A percentile compares a stretch with the other conserved stretches of the same genome.
phyloP scores from a whole-genome alignment of 257 asterid species.

The Henckelia pumila region DNA sequence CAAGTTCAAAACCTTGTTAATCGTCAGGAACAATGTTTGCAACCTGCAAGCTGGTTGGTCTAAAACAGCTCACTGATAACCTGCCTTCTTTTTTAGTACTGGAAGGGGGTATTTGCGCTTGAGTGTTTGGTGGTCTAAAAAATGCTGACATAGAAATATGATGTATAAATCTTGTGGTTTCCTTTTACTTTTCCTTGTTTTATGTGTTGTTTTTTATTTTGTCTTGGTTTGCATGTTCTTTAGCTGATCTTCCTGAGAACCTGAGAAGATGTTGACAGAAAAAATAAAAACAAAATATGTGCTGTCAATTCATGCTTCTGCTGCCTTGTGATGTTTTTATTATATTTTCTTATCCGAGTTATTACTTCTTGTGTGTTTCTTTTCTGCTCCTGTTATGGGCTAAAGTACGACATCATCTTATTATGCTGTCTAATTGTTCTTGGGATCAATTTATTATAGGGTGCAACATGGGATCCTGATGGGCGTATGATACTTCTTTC shows the following conservation, averaged over 20 bases:
- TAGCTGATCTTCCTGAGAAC: neutral
- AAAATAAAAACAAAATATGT: neutral
- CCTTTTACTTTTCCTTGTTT: neutral
- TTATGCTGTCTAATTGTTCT: constrained; percentile 16
- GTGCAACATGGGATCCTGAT: constrained; percentile 98
- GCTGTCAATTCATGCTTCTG: constrained; percentile 17
- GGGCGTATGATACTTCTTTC: constrained; percentile 80
- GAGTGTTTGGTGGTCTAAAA: neutral
- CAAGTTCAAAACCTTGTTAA: constrained; percentile 1
- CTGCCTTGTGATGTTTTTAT: constrained; percentile 1
- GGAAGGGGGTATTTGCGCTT: neutral
- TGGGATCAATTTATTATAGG: constrained; percentile 43
- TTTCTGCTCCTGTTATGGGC: constrained; percentile 12
- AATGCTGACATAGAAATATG: constrained; percentile 4
- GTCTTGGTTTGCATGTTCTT: constrained; percentile 12
- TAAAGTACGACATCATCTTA: constrained; percentile 10
- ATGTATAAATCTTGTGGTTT: neutral
- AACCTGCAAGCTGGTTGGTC: constrained; percentile 10
- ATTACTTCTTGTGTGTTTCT: constrained; percentile 16
- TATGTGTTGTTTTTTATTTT: constrained; percentile 19
- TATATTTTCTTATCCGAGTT: constrained; percentile 11
- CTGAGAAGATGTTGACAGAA: neutral
- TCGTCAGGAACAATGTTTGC: neutral
- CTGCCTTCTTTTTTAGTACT: neutral
- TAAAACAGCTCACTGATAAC: neutral